phyloP scores from a whole-genome alignment of 306 rosid genomes.

The Begonia masoniana region DNA sequence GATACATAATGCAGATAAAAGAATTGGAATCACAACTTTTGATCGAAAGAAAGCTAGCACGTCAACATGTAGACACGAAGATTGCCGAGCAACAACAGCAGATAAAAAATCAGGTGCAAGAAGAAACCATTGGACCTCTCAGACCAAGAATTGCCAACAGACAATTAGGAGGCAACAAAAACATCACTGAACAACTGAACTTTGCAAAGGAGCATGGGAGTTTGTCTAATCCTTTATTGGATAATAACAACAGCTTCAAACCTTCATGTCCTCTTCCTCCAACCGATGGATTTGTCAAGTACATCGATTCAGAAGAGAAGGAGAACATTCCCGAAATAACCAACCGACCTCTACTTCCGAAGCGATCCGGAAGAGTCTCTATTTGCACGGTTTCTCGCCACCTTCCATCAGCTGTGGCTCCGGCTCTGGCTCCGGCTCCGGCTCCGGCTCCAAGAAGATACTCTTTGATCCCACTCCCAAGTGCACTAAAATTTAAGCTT shows the following conservation, averaged over 20 bases:
- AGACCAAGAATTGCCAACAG: constrained; percentile 36
- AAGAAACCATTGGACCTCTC: constrained; percentile 28
- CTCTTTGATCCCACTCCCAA: constrained; percentile 80
- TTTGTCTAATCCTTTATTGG: constrained; percentile 38
- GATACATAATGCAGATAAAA: constrained; percentile 43
- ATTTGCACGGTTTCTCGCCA: constrained; percentile 48
- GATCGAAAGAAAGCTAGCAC: constrained; percentile 88
- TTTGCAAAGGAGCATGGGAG: constrained; percentile 37
- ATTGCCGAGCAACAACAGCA: constrained; percentile 82
- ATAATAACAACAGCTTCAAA: constrained; percentile 37
- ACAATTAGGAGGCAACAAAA: constrained; percentile 40
- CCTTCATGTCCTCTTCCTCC: constrained; percentile 33
- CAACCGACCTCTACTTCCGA: constrained; percentile 37
- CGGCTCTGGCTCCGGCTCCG: constrained; percentile 40
- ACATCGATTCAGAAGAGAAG: constrained; percentile 53
- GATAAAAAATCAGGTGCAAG: constrained; percentile 48
- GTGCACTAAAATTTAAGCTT: constrained; percentile 26
- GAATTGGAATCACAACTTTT: constrained; percentile 89
- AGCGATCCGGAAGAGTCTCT: constrained; percentile 64
- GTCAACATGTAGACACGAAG: constrained; percentile 83
- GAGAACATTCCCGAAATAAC: constrained; percentile 73
- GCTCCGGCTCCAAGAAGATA: constrained; percentile 54
- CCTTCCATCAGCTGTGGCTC: constrained; percentile 30
- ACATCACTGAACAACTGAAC: constrained; percentile 25
- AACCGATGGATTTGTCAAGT: constrained; percentile 38